phyloP scores from a whole-genome alignment of 257 asterid genomes.

The Przewalskia tangutica region DNA sequence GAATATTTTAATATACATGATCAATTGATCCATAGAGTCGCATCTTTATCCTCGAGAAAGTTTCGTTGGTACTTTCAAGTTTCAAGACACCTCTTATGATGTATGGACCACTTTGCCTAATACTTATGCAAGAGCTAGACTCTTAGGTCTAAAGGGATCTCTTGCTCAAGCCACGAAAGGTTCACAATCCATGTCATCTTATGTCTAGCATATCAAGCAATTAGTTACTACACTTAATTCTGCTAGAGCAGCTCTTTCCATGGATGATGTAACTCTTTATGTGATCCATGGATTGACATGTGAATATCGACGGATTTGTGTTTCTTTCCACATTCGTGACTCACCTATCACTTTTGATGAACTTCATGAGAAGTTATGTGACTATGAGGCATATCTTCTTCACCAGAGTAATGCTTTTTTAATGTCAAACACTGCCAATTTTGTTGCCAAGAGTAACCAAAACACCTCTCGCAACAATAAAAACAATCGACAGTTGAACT shows the following conservation, averaged over 20 bases:
- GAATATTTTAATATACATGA: not conserved
- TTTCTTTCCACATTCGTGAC: not conserved
- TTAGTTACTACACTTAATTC: too few relatives aligned
- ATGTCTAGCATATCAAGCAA: too few relatives aligned
- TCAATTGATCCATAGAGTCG: not conserved
- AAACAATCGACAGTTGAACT: too few relatives aligned
- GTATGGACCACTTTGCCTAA: not conserved
- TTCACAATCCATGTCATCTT: too few relatives aligned
- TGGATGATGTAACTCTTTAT: not conserved
- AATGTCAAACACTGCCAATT: not conserved
- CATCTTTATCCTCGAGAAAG: not conserved
- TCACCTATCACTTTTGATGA: not conserved
- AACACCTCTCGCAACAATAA: too few relatives aligned
- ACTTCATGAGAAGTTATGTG: not conserved
- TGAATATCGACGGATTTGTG: not conserved
- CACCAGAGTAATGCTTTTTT: not conserved
- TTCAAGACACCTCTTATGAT: not conserved
- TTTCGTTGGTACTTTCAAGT: not conserved
- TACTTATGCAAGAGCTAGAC: not conserved
- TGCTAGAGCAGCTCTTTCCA: too few relatives aligned
- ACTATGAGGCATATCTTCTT: not conserved
- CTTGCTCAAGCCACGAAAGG: too few relatives aligned
- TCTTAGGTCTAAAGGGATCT: not conserved
- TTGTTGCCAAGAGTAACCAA: too few relatives aligned
- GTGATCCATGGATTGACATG: not conserved